These are phyloP conservation scores for Boletus tylopilopsis DNA, from an alignment of 768 basidiomycete species.

Conservation along the genomic window DNA sequence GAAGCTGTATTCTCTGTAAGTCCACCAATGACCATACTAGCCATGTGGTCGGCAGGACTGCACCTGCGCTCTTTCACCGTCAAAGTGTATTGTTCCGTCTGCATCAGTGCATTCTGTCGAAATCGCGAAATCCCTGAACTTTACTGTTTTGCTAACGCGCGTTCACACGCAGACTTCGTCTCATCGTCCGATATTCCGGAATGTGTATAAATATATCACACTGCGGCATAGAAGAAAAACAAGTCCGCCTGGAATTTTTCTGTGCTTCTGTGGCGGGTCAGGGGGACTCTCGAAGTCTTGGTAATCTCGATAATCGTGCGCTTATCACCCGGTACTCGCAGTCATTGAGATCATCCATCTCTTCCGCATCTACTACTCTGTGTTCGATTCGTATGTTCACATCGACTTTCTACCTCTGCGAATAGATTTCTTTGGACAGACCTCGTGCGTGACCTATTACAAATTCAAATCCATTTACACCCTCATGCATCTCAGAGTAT, in stretches of 20 bases:
- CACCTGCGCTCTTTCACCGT: neutral
- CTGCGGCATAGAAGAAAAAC: conserved; percentile 16
- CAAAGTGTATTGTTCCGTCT: neutral
- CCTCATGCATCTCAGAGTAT: neutral
- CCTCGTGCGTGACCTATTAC: conserved; percentile 9
- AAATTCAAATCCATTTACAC: neutral
- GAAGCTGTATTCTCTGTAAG: neutral
- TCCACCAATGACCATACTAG: neutral
- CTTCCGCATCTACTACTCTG: neutral
- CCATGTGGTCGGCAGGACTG: neutral
- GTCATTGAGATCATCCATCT: conserved; percentile 1
- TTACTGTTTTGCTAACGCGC: conserved; percentile 7
- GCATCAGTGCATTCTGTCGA: conserved; percentile 2
- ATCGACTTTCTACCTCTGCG: neutral
- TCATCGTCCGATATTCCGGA: conserved; percentile 10
- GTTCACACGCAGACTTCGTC: conserved; percentile 18
- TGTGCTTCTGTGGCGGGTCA: conserved; percentile 27
- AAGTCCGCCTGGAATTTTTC: conserved; percentile 19
- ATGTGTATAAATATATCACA: conserved; percentile 16
- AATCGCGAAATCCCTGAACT: conserved; percentile 17
- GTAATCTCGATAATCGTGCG: conserved; percentile 22
- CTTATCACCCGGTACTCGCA: conserved; percentile 16
- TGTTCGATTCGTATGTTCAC: neutral
- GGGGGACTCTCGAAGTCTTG: conserved; percentile 17
- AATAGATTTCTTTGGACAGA: neutral